Evolutionary conservation across 345 rosid genomes (phyloP).

Genomic region (Pistacia vera): DNA sequence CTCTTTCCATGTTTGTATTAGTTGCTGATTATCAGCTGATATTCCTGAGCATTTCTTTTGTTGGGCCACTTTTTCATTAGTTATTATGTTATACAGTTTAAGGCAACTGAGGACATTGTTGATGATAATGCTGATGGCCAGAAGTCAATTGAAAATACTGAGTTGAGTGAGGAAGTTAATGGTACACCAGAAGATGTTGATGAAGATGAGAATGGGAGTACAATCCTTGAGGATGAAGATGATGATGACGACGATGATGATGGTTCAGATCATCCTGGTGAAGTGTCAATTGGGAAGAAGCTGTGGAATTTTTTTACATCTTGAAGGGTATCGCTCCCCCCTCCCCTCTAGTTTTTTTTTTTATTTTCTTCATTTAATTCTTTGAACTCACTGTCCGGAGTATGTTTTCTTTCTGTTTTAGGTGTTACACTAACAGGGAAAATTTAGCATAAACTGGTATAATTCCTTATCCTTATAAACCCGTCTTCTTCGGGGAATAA

Average conservation of each 20-base stretch:
- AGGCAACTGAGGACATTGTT: conserved; percentile 24
- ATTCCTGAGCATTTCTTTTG: background rate
- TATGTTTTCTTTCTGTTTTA: background rate
- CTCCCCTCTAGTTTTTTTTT: background rate
- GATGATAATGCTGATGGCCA: conserved; percentile 37
- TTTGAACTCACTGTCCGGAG: background rate
- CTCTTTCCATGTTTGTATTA: conserved; percentile 2
- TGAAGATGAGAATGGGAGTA: conserved; percentile 51
- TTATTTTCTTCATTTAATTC: background rate
- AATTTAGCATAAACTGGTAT: conserved; percentile 1
- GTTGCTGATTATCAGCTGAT: conserved; percentile 2
- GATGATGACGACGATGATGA: conserved; percentile 55
- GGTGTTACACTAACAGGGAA: background rate
- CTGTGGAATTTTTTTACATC: conserved; percentile 87
- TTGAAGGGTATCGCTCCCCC: conserved; percentile 23
- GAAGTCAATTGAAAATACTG: conserved; percentile 33
- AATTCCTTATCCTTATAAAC: background rate
- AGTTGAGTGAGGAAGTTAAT: conserved; percentile 47
- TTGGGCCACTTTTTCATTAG: conserved; percentile 8
- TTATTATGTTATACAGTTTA: conserved; percentile 35
- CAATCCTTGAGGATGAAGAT: conserved; percentile 49
- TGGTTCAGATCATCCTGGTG: conserved; percentile 54
- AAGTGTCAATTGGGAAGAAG: conserved; percentile 70
- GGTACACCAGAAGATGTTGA: conserved; percentile 34
- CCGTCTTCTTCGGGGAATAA: background rate